Conservation (phyloP, 192 early-diverging fungal species). For the Glomus cerebriforme region DNA sequence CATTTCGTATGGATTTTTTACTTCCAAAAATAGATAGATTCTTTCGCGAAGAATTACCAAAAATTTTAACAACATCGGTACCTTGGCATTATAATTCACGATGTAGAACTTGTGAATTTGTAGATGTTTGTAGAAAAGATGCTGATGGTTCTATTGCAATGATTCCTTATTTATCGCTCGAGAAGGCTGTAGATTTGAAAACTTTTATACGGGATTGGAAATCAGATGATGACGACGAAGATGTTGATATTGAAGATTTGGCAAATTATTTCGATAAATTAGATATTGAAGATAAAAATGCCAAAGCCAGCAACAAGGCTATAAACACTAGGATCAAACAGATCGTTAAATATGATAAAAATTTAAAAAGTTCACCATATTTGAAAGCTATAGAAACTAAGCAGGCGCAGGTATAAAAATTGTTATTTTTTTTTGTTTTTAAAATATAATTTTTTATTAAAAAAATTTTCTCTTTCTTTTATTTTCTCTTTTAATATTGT, state of each 20-base stretch:
- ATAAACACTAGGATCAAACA: neutral
- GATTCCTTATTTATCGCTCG: constrained; percentile 34
- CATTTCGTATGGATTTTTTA: constrained; percentile 40
- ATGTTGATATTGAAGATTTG: constrained; percentile 19
- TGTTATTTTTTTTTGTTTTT: neutral
- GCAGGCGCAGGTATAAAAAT: constrained; percentile 8
- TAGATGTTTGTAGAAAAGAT: constrained; percentile 33
- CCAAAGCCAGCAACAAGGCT: neutral
- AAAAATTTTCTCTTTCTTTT: too few relatives aligned
- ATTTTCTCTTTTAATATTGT: neutral
- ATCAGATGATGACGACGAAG: neutral
- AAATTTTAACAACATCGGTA: constrained; percentile 5
- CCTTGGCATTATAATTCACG: constrained; percentile 34
- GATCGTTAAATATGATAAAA: constrained; percentile 18
- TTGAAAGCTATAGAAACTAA: neutral
- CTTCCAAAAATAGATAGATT: constrained; percentile 35
- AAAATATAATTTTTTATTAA: constrained; percentile 6
- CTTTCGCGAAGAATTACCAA: constrained; percentile 26
- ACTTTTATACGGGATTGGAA: constrained; percentile 12
- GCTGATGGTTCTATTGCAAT: constrained; percentile 27
- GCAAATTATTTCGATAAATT: constrained; percentile 7
- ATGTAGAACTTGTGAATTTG: constrained; percentile 35
- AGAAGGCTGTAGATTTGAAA: constrained; percentile 27
- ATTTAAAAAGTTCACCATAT: constrained; percentile 4
- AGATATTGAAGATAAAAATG: neutral